These are phyloP conservation scores for Rhodotorula sp. DNA, from an alignment of 1,284 basidiomycete species.

Conservation along the genomic window DNA sequence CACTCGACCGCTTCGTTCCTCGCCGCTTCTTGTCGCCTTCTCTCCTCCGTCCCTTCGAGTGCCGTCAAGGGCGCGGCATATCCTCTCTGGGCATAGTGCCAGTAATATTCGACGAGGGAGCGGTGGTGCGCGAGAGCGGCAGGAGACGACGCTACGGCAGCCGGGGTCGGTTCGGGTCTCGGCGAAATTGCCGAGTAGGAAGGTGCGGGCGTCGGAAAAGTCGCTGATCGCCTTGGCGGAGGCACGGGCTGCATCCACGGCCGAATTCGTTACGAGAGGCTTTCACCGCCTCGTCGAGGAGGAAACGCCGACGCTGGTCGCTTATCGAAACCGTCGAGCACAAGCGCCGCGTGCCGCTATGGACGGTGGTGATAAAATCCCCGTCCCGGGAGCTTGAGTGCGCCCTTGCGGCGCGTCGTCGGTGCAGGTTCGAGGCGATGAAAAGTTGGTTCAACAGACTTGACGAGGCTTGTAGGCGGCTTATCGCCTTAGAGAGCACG, in stretches of 20 bases:
- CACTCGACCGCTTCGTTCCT: slow-evolving; percentile 34
- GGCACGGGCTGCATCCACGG: not conserved
- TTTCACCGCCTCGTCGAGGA: not conserved
- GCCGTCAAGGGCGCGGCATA: slow-evolving; percentile 25
- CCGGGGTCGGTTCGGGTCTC: not conserved
- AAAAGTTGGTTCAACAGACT: too few species aligned
- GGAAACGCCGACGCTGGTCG: not conserved
- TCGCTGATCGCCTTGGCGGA: not conserved
- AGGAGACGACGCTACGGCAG: not conserved
- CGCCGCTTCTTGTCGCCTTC: slow-evolving; percentile 16
- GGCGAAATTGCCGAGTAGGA: not conserved
- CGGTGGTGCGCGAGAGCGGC: slow-evolving; percentile 15
- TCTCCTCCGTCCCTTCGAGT: not conserved
- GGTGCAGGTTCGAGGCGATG: too few species aligned
- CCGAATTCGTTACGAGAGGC: not conserved
- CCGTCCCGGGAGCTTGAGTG: too few species aligned
- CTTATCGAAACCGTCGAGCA: too few species aligned
- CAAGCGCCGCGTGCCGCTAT: too few species aligned
- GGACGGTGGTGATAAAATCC: too few species aligned
- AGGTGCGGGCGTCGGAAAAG: not conserved
- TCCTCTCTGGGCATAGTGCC: slow-evolving; percentile 35
- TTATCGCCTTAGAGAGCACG: too few species aligned
- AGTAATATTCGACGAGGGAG: slow-evolving; percentile 36
- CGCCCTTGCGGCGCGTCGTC: too few species aligned
- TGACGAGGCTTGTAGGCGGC: too few species aligned